Evolutionary conservation across 2,329 filamentous ascomycete genomes (phyloP).

Genomic region (Diaporthe nobilis): DNA sequence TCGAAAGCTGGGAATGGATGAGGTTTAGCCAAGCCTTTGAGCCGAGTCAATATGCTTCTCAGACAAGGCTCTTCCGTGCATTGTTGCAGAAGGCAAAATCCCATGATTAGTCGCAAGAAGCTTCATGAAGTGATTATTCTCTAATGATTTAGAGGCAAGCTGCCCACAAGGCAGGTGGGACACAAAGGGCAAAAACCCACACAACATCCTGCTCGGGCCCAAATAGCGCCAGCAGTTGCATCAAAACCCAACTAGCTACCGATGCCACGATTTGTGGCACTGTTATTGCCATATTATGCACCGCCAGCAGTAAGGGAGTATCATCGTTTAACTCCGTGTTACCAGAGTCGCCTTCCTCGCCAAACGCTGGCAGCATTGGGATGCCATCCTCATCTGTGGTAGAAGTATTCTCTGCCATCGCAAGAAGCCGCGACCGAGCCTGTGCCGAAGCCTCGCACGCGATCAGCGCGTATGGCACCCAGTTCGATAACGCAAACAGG

Average conservation of each 20-base stretch:
- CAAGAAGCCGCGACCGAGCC: background rate
- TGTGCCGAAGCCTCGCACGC: slow-evolving; percentile 15
- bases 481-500: slow-evolving; percentile 11
- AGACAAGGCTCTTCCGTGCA: too few relatives aligned
- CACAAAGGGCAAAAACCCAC: slow-evolving; percentile 5
- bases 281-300: slow-evolving; percentile 16
- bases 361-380: background rate
- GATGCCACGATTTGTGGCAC: slow-evolving; percentile 14
- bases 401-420: too few relatives aligned
- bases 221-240: slow-evolving; percentile 7
- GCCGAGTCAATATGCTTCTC: background rate
- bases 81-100: too few relatives aligned
- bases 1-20: background rate
- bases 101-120: too few relatives aligned
- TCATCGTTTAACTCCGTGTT: background rate
- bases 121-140: background rate
- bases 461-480: slow-evolving; percentile 25
- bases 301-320: background rate
- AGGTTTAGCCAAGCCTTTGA: background rate
- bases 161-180: slow-evolving; percentile 23
- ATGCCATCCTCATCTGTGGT: background rate
- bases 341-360: background rate
- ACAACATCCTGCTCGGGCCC: background rate
- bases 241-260: slow-evolving; percentile 9
- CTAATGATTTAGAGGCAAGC: background rate